Evolutionary conservation across 139 green algal species (phyloP), one percentile per base, ranked within the genome.

Genomic region (Micractinium sp.): DNA sequence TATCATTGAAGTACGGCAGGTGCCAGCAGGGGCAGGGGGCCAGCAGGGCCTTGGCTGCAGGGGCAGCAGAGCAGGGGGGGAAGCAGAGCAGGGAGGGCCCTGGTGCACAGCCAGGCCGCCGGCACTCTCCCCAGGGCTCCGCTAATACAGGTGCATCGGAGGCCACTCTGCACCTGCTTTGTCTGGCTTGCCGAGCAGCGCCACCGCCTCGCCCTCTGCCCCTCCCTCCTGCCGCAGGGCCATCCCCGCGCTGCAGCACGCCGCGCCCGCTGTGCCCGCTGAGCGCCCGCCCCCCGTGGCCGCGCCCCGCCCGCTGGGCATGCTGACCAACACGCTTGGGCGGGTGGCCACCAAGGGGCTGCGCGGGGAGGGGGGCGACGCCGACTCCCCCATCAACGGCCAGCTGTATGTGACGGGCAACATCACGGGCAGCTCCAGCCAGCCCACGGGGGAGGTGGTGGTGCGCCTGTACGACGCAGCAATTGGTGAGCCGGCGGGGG

Each of bases 391-490:
- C 75, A 92, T 98, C 69, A 95, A 94, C 71, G 97, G 97, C n/a
- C 92, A 95, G 80, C 87, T 99, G 19, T 97, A 96, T 60, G 77
- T 98, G 13, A 89, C 89, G 2, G 97, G 96, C 38, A 91, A 85
- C 15, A 76, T 99, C 29, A 91, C 92, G 56, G 91, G 90, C 36
- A 91, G 86, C 80, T 31, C 29, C 29, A 74, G 75, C 3, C 86
- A 88, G 29, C 93, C 93, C 13, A 90, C 93, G n/a, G 93, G 93
- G 22, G 91, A 95, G 39, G 82, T 98, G n/a, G 39, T 88, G 0
- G 74, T 97, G 81, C 90, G 90, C 4, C 89, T 98, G 47, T 96
- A 94, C 69, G 94, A 97, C 38, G 96, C 95, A 0, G 95, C 94
- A 1, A 76, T 98, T 2, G 96, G 95, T 96, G 95, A 92, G 18